A percentile compares a stretch with the other conserved stretches of the same genome.
Evolutionary conservation across 768 basidiomycete species (phyloP).

Genomic region (Xerocomus brunneocitrinus): DNA sequence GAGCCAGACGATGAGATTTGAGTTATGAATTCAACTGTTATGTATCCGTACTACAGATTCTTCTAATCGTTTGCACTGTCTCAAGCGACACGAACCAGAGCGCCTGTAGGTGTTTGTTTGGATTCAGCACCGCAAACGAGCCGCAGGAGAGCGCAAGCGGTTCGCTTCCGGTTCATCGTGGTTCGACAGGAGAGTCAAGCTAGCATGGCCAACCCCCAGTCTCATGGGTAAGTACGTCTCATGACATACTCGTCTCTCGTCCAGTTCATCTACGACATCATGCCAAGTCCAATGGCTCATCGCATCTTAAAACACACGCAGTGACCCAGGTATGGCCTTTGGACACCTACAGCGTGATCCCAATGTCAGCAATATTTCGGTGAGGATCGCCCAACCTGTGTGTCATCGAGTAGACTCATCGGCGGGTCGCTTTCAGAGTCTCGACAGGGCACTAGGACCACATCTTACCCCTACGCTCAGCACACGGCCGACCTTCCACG

Average conservation of each 20-base stretch:
- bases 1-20: slow-evolving; percentile 44
- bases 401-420: slow-evolving; percentile 26
- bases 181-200: slow-evolving; percentile 25
- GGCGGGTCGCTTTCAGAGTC: slow-evolving; percentile 36
- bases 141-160: slow-evolving; percentile 30
- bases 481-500: slow-evolving; percentile 31
- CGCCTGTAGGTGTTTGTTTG: slow-evolving; percentile 23
- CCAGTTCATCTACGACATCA: neutral
- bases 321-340: slow-evolving; percentile 60
- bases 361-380: slow-evolving; percentile 54
- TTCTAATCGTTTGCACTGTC: slow-evolving; percentile 21
- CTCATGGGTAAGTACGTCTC: slow-evolving; percentile 31
- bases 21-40: slow-evolving; percentile 30
- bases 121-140: slow-evolving; percentile 27
- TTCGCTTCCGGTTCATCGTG: slow-evolving; percentile 35
- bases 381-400: slow-evolving; percentile 34
- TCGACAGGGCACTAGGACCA: slow-evolving; percentile 56
- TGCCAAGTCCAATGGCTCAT: slow-evolving; percentile 11
- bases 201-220: slow-evolving; percentile 32
- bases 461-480: slow-evolving; percentile 42
- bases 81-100: slow-evolving; percentile 19
- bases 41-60: slow-evolving; percentile 19
- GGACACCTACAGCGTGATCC: slow-evolving; percentile 55
- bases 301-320: slow-evolving; percentile 27
- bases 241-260: neutral